Conservation (phyloP, 768 basidiomycete genomes). For the Xerocomus brunneocitrinus region DNA sequence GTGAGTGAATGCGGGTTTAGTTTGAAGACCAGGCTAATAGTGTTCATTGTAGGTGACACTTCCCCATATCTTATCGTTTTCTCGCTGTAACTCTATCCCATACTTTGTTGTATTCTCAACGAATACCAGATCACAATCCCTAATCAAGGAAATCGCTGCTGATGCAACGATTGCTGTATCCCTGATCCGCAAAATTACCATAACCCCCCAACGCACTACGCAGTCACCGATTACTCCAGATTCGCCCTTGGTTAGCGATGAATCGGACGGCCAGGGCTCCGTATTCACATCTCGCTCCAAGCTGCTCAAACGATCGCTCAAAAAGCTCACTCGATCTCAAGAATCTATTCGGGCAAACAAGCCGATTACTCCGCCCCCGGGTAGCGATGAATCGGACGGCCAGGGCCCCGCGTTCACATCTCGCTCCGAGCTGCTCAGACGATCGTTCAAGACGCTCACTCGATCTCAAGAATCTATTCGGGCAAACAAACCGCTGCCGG, state of each 20-base stretch:
- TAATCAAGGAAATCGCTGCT: conserved; percentile 62
- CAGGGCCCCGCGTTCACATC: conserved; percentile 5
- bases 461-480: conserved; percentile 9
- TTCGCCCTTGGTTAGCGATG: conserved; percentile 46
- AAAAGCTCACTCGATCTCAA: conserved; percentile 14
- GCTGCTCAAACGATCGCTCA: conserved; percentile 32
- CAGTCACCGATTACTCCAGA: conserved; percentile 46
- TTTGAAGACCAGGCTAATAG: neutral
- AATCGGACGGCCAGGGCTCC: conserved; percentile 28
- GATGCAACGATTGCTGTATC: conserved; percentile 71
- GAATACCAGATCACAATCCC: conserved; percentile 45
- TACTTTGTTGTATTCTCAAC: conserved; percentile 75
- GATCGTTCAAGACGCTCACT: conserved; percentile 24
- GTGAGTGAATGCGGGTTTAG: conserved; percentile 38
- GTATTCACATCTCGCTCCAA: conserved; percentile 8
- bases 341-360: conserved; percentile 14
- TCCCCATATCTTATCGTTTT: conserved; percentile 56
- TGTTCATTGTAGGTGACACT: conserved; percentile 46
- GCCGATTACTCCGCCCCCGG: neutral
- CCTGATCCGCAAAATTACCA: conserved; percentile 54
- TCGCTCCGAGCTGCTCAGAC: conserved; percentile 27
- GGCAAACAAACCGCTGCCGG: conserved; percentile 25
- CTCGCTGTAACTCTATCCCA: conserved; percentile 57
- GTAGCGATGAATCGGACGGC: conserved; percentile 36
- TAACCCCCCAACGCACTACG: conserved; percentile 38